Percentiles rank a stretch among this genome's conserved stretches.
Conservation (phyloP, 2,329 filamentous ascomycete species). For the Pseudopyricularia cyperi region DNA sequence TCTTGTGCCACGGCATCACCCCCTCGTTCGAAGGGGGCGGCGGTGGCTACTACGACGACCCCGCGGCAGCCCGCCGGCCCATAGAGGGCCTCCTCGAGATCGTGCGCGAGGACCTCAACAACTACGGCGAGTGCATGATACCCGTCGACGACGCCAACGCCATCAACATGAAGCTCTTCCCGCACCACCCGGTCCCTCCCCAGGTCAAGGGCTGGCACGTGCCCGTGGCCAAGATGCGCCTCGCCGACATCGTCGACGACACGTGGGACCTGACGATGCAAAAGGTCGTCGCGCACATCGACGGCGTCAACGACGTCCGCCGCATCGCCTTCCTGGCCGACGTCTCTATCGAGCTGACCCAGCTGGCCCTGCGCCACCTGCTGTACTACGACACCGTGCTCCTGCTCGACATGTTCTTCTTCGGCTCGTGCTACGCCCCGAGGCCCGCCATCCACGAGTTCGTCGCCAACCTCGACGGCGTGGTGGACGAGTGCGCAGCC, state of each 20-base stretch:
- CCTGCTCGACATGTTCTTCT: slow-evolving; percentile 90
- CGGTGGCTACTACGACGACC: slow-evolving; percentile 11
- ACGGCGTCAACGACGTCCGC: slow-evolving; percentile 81
- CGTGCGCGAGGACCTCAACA: slow-evolving; percentile 78
- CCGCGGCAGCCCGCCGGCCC: slow-evolving; percentile 34
- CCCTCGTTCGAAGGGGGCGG: slow-evolving; percentile 32
- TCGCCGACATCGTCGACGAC: slow-evolving; percentile 48
- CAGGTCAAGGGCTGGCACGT: slow-evolving; percentile 82
- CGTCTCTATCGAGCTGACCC: slow-evolving; percentile 74
- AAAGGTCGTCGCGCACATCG: slow-evolving; percentile 72
- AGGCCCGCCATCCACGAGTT: slow-evolving; percentile 69
- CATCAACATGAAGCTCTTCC: slow-evolving; percentile 92
- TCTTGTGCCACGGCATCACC: not conserved
- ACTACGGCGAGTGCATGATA: slow-evolving; percentile 98
- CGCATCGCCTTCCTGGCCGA: slow-evolving; percentile 77
- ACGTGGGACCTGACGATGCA: slow-evolving; percentile 67
- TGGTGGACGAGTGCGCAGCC: slow-evolving; percentile 76
- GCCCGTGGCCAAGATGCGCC: slow-evolving; percentile 60
- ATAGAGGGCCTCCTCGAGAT: slow-evolving; percentile 80
- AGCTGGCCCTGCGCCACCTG: slow-evolving; percentile 76
- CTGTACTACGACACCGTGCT: slow-evolving; percentile 87
- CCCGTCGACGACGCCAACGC: slow-evolving; percentile 91
- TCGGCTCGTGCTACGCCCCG: slow-evolving; percentile 78
- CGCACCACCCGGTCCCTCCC: slow-evolving; percentile 63
- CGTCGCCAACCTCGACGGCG: slow-evolving; percentile 54